Evolutionary conservation across 768 basidiomycete species (phyloP), one percentile per base, ranked within the genome.

Genomic region (Cystobasidium ongulense): DNA sequence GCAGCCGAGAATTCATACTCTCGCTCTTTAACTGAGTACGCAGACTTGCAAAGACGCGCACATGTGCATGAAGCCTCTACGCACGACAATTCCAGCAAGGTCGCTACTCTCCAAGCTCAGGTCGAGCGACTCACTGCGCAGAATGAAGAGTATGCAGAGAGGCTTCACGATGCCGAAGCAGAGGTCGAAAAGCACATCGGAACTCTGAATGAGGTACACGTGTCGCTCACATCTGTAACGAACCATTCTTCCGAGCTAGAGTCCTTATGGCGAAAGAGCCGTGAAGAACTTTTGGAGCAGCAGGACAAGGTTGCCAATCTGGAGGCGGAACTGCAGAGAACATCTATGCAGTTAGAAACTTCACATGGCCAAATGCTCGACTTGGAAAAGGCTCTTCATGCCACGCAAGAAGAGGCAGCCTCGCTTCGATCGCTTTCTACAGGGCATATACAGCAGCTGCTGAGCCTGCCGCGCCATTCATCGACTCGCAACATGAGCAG

Each of bases 161-260:
- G 91, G 81, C 82, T 91, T 23, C 89, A 90, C 15, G 89, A 92
- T 63, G 84, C 93, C 39, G 81, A 83, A 4, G 82, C 84, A 7
- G 86, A 88, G 7, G 86, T 88, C 27, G 91, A 94, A 62, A 88
- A 92, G 78, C 92, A 97, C 80, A 83, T 97, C 62, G 88, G 88
- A 25, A 88, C 92, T 0, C 84, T 98, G 63, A 92, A 95, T 41
- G 91, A 96, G 81, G 87, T 91, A 1, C 89, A 89, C 50, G 81
- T 82, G 17, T 92, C 92, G 0, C 84, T 99, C 62, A 83, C 86
- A 62, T 86, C 90, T 0, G 87, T 92, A 8, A 87, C 90, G 1
- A 82, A 85, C 1, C 88, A 94, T 8, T 86, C 91, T 0, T 86
- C 87, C 15, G 93, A 97, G 80, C 84, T 91, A 53, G 89, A 95